A percentile compares a stretch with the other conserved stretches of the same genome.
Conservation (phyloP, 345 rosid species). For the Firmiana major region DNA sequence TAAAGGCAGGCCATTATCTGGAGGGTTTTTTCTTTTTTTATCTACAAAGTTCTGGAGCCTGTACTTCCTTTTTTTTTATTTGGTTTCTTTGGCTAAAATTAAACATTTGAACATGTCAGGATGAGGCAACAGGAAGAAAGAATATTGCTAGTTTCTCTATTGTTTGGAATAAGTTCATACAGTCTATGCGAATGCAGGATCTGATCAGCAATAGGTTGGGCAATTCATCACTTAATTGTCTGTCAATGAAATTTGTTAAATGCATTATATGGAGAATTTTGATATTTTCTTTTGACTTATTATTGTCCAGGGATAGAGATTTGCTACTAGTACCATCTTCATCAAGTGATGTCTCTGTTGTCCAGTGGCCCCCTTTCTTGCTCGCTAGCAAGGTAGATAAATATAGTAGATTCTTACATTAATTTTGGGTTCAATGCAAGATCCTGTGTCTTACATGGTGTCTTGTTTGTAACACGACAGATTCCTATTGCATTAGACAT, state of each 20-base stretch:
- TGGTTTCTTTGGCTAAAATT: conserved; percentile 17
- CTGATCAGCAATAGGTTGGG: conserved; percentile 74
- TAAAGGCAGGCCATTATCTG: neutral
- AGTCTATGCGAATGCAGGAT: conserved; percentile 81
- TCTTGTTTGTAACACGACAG: conserved; percentile 38
- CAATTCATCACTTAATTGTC: conserved; percentile 18
- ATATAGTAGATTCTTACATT: conserved; percentile 15
- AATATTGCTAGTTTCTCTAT: conserved; percentile 70
- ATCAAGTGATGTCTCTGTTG: conserved; percentile 57
- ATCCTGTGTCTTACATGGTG: conserved; percentile 15
- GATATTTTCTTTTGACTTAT: conserved; percentile 19
- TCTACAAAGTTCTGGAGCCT: conserved; percentile 1
- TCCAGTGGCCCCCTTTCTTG: conserved; percentile 97
- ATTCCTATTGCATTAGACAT: conserved; percentile 98
- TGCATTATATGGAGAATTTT: conserved; percentile 14
- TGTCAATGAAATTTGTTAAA: conserved; percentile 1
- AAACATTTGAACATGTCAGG: conserved; percentile 46
- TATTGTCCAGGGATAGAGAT: conserved; percentile 63
- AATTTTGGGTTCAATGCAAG: conserved; percentile 11
- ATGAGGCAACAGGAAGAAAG: conserved; percentile 37
- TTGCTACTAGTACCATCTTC: conserved; percentile 87
- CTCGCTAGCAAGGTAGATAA: conserved; percentile 89
- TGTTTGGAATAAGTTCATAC: conserved; percentile 88
- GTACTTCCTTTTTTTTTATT: conserved; percentile 14
- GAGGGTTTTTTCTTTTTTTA: neutral